Percentiles rank a stretch among this genome's conserved stretches.
phyloP scores from a whole-genome alignment of 2,329 filamentous ascomycete genomes.

The Claviceps capensis region DNA sequence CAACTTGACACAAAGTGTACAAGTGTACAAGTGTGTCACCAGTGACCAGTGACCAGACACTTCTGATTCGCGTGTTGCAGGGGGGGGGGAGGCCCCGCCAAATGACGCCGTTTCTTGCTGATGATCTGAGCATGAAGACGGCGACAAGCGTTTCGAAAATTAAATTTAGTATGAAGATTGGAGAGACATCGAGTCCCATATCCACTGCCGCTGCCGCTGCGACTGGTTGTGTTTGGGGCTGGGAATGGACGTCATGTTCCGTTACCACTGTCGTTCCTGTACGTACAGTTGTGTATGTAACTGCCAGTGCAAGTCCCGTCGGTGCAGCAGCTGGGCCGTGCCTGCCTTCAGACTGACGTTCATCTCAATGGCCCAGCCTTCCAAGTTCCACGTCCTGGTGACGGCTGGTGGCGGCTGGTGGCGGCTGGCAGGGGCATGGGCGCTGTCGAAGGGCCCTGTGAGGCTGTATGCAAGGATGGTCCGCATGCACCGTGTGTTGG shows the following conservation, averaged over 20 bases:
- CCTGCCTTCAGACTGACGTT: neutral
- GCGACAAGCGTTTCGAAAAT: neutral
- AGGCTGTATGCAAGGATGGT: neutral
- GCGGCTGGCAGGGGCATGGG: conserved; percentile 1
- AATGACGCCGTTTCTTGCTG: neutral
- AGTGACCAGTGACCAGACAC: no score
- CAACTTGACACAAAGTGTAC: neutral
- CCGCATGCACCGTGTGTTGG: conserved; percentile 3
- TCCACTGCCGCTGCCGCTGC: neutral
- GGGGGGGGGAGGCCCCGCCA: neutral
- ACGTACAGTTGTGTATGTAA: no score
- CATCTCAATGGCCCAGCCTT: neutral
- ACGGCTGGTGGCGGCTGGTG: neutral
- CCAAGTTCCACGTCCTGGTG: neutral
- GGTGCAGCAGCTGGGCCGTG: neutral
- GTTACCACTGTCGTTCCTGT: neutral
- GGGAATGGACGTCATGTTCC: neutral
- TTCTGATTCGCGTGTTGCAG: neutral
- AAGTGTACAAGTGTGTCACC: no score
- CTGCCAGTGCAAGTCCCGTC: neutral
- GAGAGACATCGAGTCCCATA: neutral
- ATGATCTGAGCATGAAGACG: neutral
- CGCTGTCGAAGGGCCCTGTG: conserved; percentile 1
- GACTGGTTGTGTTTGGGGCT: neutral
- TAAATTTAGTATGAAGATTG: no score